Conservation (phyloP, 441 rosid species). For the Syzygium malaccense region DNA sequence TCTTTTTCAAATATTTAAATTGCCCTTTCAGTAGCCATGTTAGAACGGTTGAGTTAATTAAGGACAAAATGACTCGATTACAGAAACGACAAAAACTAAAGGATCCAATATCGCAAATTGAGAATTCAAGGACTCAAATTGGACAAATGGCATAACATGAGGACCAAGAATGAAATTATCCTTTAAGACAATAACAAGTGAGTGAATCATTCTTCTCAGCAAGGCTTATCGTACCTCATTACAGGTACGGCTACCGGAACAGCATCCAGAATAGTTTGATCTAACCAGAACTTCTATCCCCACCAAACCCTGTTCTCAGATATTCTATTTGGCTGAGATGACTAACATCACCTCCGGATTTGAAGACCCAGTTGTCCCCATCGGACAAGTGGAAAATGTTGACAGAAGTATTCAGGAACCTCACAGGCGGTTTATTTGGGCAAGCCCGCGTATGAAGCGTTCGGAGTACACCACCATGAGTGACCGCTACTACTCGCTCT, state of each 20-base stretch:
- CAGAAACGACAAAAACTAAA: background rate
- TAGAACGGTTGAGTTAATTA: background rate
- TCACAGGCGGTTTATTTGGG: slow-evolving; percentile 36
- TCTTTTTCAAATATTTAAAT: background rate
- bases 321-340: slow-evolving; percentile 46
- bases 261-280: background rate
- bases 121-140: background rate
- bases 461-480: slow-evolving; percentile 74
- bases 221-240: background rate
- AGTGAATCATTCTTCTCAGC: background rate
- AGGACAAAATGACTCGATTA: background rate
- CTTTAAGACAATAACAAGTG: background rate
- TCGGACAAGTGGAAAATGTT: slow-evolving; percentile 45
- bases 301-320: background rate
- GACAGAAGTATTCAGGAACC: slow-evolving; percentile 54
- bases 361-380: slow-evolving; percentile 39
- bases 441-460: slow-evolving; percentile 43
- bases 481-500: slow-evolving; percentile 55
- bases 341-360: slow-evolving; percentile 52
- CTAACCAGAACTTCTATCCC: background rate
- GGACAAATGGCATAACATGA: background rate
- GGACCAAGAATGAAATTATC: background rate
- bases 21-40: background rate
- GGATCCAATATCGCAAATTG: background rate
- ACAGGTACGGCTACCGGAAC: background rate